Evolutionary conservation across 2,329 filamentous ascomycete genomes (phyloP).

Genomic region (Pyricularia sp.): DNA sequence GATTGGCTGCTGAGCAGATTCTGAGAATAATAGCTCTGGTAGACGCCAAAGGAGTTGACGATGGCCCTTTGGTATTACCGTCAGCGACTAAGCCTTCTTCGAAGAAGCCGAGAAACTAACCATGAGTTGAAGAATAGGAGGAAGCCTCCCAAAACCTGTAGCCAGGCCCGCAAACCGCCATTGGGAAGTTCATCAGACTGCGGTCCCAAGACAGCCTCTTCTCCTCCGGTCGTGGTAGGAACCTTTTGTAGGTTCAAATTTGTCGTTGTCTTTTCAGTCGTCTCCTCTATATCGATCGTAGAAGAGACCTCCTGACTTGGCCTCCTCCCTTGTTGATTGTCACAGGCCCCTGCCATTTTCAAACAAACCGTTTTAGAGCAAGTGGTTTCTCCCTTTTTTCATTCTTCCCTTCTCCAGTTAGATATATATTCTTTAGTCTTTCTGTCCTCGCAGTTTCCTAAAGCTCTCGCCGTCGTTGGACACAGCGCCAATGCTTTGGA

Average conservation of each 20-base stretch:
- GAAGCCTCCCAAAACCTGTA: conserved; percentile 37
- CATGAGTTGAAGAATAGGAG: conserved; percentile 45
- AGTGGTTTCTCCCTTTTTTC: background rate
- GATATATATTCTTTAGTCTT: background rate
- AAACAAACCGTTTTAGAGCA: background rate
- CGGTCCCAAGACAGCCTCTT: background rate
- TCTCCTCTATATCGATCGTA: background rate
- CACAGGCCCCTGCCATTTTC: too few species aligned
- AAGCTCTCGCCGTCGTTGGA: background rate
- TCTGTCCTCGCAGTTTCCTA: background rate
- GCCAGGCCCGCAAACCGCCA: conserved; percentile 41
- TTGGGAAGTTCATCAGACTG: conserved; percentile 15
- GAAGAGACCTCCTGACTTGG: background rate
- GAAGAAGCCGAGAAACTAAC: background rate
- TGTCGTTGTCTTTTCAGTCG: background rate
- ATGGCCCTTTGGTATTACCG: conserved; percentile 16
- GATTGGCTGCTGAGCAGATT: conserved; percentile 14
- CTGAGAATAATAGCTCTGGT: conserved; percentile 39
- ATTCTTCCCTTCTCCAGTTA: too few species aligned
- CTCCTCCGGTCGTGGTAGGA: background rate
- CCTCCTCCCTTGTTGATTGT: background rate
- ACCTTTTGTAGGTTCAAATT: background rate
- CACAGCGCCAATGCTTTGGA: background rate
- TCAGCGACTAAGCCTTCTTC: background rate
- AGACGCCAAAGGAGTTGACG: conserved; percentile 34